Conservation (phyloP, 1,284 basidiomycete species). For the Malassezia restricta region DNA sequence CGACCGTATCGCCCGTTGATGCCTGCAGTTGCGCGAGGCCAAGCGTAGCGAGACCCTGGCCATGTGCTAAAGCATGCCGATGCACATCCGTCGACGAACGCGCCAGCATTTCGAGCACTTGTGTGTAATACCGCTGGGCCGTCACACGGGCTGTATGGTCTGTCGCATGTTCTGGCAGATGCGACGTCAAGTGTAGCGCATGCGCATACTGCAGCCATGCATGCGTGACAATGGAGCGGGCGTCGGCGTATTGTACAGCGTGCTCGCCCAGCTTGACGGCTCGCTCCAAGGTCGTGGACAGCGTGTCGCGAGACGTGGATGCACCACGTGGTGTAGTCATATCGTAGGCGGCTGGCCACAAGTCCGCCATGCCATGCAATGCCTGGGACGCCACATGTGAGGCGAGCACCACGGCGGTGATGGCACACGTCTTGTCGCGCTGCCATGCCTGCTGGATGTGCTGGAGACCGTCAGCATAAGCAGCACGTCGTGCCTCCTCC, state of each 20-base stretch:
- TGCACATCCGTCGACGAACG: slow-evolving; percentile 5
- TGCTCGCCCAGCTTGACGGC: slow-evolving; percentile 43
- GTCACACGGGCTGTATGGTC: slow-evolving; percentile 25
- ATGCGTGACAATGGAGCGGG: slow-evolving; percentile 25
- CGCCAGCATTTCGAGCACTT: slow-evolving; percentile 29
- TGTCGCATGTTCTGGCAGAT: slow-evolving; percentile 22
- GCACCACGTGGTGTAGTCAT: background rate
- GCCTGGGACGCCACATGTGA: slow-evolving; percentile 35
- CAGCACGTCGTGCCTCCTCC: slow-evolving; percentile 29
- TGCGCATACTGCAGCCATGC: slow-evolving; percentile 36
- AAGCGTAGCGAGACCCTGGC: slow-evolving; percentile 33
- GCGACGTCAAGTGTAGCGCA: slow-evolving; percentile 31
- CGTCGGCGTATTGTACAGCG: slow-evolving; percentile 42
- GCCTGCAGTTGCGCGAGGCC: slow-evolving; percentile 40
- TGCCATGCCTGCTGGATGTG: slow-evolving; percentile 37
- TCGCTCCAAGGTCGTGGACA: slow-evolving; percentile 21
- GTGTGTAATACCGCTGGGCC: slow-evolving; percentile 34
- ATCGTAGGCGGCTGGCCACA: slow-evolving; percentile 8
- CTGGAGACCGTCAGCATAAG: slow-evolving; percentile 35
- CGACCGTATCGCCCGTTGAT: slow-evolving; percentile 26
- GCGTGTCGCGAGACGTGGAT: slow-evolving; percentile 15
- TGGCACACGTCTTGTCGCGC: slow-evolving; percentile 38
- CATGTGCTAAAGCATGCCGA: slow-evolving; percentile 19
- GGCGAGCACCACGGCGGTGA: slow-evolving; percentile 35
- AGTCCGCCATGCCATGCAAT: slow-evolving; percentile 14